Conservation (phyloP, 345 rosid genomes). For the Moricandia arvensis region DNA sequence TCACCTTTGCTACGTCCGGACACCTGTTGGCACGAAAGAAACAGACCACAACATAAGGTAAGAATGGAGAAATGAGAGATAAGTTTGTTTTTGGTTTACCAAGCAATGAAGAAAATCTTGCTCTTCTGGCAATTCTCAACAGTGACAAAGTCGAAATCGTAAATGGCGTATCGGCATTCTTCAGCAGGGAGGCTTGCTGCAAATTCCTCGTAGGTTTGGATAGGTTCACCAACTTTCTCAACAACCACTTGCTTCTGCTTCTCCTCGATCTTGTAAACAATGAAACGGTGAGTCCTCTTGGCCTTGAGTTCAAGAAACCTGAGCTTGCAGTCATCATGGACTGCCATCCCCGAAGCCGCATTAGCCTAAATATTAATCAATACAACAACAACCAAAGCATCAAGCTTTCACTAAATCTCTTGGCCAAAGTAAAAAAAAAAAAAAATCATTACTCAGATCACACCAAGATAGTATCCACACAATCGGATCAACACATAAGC, state of each 20-base stretch:
- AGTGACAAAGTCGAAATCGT: slow-evolving; percentile 57
- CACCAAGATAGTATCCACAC: background rate
- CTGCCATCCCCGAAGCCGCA: slow-evolving; percentile 60
- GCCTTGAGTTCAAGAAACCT: slow-evolving; percentile 56
- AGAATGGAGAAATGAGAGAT: background rate
- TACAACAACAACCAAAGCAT: background rate
- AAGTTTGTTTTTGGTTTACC: slow-evolving; percentile 16
- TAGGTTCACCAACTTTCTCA: slow-evolving; percentile 55
- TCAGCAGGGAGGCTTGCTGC: slow-evolving; percentile 55
- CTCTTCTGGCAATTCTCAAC: slow-evolving; percentile 54
- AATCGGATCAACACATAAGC: background rate
- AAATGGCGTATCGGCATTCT: slow-evolving; percentile 43
- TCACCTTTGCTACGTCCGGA: slow-evolving; percentile 55
- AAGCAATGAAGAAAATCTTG: slow-evolving; percentile 62
- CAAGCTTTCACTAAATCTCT: background rate
- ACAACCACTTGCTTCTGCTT: slow-evolving; percentile 57
- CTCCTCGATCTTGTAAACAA: slow-evolving; percentile 60
- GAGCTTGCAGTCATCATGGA: slow-evolving; percentile 61
- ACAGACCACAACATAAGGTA: background rate
- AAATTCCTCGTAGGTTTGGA: slow-evolving; percentile 50
- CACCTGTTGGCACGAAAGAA: slow-evolving; percentile 36
- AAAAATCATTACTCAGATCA: background rate
- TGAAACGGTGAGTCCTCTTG: slow-evolving; percentile 53
- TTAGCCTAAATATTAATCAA: slow-evolving; percentile 40
- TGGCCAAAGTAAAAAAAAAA: background rate